A percentile compares a stretch with the other conserved stretches of the same genome.
Evolutionary conservation across 2,329 filamentous ascomycete species (phyloP).

Genomic region (Cryoendolithus antarcticus): DNA sequence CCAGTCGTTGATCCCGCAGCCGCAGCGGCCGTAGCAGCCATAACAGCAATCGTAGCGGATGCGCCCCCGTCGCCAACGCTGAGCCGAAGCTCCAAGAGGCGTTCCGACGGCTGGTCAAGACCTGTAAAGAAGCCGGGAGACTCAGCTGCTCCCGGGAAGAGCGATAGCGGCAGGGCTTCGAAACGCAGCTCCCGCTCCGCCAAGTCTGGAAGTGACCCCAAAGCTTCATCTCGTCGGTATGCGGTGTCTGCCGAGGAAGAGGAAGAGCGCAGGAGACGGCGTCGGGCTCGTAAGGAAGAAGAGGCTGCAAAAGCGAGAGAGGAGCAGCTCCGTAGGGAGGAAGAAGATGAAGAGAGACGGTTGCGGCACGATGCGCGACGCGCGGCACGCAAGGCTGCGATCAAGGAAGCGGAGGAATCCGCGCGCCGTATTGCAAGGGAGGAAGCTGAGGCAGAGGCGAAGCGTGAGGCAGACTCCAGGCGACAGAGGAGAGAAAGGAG

Average conservation of each 20-base stretch:
- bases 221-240: background rate
- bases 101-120: constrained; percentile 1
- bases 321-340: background rate
- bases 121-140: background rate
- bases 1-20: background rate
- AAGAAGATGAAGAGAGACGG: background rate
- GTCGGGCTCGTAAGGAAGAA: constrained; percentile 1
- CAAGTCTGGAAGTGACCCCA: background rate
- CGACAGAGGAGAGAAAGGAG: background rate
- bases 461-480: background rate
- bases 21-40: background rate
- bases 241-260: constrained; percentile 4
- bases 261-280: constrained; percentile 1
- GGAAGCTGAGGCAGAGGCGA: constrained; percentile 2
- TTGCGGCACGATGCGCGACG: constrained; percentile 1
- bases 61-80: constrained; percentile 3
- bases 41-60: no score
- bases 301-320: constrained; percentile 1
- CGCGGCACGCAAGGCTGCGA: constrained; percentile 2
- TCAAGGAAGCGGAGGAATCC: constrained; percentile 3
- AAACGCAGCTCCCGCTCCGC: constrained; percentile 1
- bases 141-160: background rate
- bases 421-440: constrained; percentile 2
- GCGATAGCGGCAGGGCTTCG: background rate
- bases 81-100: constrained; percentile 2